These are phyloP conservation scores for Talaromyces sp. DNA, from an alignment of 2,329 filamentous ascomycete species.

Conservation along the genomic window DNA sequence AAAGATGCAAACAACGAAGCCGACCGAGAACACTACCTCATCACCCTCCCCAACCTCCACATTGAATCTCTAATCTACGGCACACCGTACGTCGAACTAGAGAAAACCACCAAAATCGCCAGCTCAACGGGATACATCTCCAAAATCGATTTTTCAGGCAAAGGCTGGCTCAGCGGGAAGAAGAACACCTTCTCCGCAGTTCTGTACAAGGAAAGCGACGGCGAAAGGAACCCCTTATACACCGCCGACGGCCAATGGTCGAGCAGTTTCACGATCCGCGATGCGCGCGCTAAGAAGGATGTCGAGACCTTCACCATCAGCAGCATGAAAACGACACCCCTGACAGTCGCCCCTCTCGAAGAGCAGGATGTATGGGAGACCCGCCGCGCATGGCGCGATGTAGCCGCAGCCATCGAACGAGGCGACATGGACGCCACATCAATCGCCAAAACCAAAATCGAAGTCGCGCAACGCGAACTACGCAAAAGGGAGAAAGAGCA, in stretches of 20 bases:
- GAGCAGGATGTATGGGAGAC: constrained; percentile 85
- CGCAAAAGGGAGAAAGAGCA: constrained; percentile 74
- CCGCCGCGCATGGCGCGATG: constrained; percentile 81
- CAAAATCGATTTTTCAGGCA: constrained; percentile 89
- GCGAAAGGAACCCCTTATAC: constrained; percentile 69
- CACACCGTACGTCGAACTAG: constrained; percentile 83
- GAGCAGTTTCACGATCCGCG: constrained; percentile 73
- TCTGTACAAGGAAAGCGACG: constrained; percentile 65
- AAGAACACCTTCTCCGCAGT: constrained; percentile 84
- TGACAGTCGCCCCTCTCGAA: constrained; percentile 70
- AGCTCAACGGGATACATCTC: constrained; percentile 83
- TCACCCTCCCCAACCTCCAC: constrained; percentile 86
- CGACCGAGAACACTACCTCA: constrained; percentile 71
- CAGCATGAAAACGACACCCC: constrained; percentile 60
- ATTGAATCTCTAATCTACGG: constrained; percentile 82
- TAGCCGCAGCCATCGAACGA: constrained; percentile 73
- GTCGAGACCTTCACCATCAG: constrained; percentile 63
- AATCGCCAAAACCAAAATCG: constrained; percentile 81
- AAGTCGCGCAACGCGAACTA: constrained; percentile 78
- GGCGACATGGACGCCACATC: constrained; percentile 82
- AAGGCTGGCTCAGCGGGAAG: constrained; percentile 92
- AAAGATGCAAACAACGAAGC: constrained; percentile 44
- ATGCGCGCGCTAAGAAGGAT: constrained; percentile 55
- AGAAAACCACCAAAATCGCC: constrained; percentile 78
- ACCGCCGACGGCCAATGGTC: constrained; percentile 90